A percentile compares a stretch with the other conserved stretches of the same genome.
Conservation (phyloP, 768 basidiomycete genomes). For the Psilocybe subaeruginosa region DNA sequence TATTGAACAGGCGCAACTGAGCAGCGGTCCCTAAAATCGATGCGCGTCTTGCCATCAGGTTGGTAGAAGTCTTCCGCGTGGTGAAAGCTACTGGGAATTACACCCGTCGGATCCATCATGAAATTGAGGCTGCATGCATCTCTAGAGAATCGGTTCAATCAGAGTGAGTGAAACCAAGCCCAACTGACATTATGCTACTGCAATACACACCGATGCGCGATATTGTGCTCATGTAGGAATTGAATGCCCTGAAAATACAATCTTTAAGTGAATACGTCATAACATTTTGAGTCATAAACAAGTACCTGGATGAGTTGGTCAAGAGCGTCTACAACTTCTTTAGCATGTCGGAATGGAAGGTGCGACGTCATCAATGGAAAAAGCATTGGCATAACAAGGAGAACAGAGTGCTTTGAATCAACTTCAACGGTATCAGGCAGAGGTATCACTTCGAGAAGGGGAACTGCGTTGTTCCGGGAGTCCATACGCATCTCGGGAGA, state of each 20-base stretch:
- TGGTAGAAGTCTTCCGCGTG: neutral
- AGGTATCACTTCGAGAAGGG: constrained; percentile 24
- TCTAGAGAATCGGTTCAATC: too few relatives aligned
- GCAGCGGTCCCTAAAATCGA: constrained; percentile 14
- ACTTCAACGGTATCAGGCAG: constrained; percentile 15
- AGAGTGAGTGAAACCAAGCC: too few relatives aligned
- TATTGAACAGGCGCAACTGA: constrained; percentile 25
- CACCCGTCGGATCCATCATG: constrained; percentile 19
- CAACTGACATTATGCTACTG: too few relatives aligned
- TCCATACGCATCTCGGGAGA: constrained; percentile 11
- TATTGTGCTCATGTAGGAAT: too few relatives aligned
- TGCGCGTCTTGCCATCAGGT: neutral
- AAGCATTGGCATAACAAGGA: constrained; percentile 27
- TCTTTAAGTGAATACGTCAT: too few relatives aligned
- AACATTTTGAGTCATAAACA: too few relatives aligned
- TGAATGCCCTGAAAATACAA: too few relatives aligned
- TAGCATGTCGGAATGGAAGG: constrained; percentile 22
- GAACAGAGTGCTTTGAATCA: neutral
- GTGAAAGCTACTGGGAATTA: constrained; percentile 20
- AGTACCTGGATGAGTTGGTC: constrained; percentile 11
- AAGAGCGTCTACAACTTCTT: constrained; percentile 25
- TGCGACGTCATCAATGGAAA: constrained; percentile 7
- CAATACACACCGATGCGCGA: constrained; percentile 8
- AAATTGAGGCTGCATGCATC: constrained; percentile 24
- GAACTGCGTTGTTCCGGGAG: constrained; percentile 25